A percentile compares a stretch with the other conserved stretches of the same genome.
Evolutionary conservation across 495 filamentous ascomycete species (phyloP).

Genomic region (Aspergillus panamensis): DNA sequence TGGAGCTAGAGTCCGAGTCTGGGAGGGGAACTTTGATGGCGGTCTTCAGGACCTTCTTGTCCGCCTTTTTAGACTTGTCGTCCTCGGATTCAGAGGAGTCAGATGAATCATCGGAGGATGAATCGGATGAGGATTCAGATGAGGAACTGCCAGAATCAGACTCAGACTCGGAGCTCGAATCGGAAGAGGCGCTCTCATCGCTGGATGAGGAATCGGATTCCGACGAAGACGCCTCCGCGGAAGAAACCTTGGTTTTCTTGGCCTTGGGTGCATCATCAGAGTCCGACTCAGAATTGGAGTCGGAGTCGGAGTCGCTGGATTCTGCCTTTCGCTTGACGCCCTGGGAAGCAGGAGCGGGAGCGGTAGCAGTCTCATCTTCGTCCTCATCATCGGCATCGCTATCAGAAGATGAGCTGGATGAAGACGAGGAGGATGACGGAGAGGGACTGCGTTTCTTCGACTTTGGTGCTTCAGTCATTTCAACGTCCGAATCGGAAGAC

Average conservation of each 20-base stretch:
- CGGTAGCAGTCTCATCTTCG: conserved; percentile 37
- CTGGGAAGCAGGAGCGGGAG: conserved; percentile 34
- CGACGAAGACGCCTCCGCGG: conserved; percentile 11
- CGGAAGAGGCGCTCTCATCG: conserved; percentile 33
- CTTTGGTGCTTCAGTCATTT: conserved; percentile 55
- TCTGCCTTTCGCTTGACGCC: conserved; percentile 64
- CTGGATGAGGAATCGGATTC: conserved; percentile 33
- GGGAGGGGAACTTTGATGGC: conserved; percentile 54
- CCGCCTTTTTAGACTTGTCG: conserved; percentile 27
- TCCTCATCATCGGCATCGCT: conserved; percentile 62
- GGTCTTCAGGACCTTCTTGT: conserved; percentile 42
- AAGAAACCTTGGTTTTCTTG: conserved; percentile 38
- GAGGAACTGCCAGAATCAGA: conserved; percentile 27
- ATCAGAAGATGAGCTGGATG: conserved; percentile 47
- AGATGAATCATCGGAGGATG: conserved; percentile 21
- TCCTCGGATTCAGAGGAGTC: conserved; percentile 41
- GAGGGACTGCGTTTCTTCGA: conserved; percentile 28
- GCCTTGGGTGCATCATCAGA: conserved; percentile 39
- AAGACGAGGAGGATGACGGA: conserved; percentile 43
- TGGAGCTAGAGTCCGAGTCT: conserved; percentile 36
- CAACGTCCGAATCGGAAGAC: conserved; percentile 49
- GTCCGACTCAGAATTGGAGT: conserved; percentile 45
- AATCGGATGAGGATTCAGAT: conserved; percentile 26
- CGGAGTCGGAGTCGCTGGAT: conserved; percentile 46
- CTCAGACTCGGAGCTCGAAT: conserved; percentile 13